Percentiles rank a stretch among this genome's conserved stretches.
Conservation (phyloP, 768 basidiomycete genomes). For the Termitomyces sp. region DNA sequence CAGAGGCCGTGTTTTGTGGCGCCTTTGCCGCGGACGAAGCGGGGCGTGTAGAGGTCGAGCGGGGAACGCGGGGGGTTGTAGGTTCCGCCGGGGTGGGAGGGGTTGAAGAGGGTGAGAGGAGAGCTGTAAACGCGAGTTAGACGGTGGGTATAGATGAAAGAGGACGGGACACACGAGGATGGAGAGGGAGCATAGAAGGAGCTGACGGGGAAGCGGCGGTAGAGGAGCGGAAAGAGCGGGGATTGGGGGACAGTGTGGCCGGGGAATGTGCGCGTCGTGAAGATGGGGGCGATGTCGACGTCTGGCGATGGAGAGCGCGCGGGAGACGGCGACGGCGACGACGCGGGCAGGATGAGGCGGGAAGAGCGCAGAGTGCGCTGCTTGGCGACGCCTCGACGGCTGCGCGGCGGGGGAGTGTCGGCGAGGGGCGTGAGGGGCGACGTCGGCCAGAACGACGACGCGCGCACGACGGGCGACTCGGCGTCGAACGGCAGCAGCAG, state of each 20-base stretch:
- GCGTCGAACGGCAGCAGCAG: background rate
- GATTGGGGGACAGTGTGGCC: conserved; percentile 31
- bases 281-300: conserved; percentile 7
- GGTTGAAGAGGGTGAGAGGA: conserved; percentile 22
- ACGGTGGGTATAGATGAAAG: fast-evolving
- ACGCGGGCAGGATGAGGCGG: too few relatives aligned
- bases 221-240: conserved; percentile 55
- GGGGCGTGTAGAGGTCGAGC: conserved; percentile 74
- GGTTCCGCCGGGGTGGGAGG: conserved; percentile 40
- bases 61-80: conserved; percentile 59
- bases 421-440: background rate
- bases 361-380: too few relatives aligned
- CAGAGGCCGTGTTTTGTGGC: conserved; percentile 70
- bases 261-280: conserved; percentile 50
- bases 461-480: conserved; percentile 3
- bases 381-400: background rate
- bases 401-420: background rate
- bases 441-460: background rate
- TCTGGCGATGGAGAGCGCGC: background rate
- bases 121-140: background rate
- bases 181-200: conserved; percentile 43
- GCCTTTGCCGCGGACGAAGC: conserved; percentile 71
- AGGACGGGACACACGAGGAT: conserved; percentile 4
- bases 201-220: conserved; percentile 66
- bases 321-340: background rate